Evolutionary conservation across 2,329 filamentous ascomycete genomes (phyloP).

Genomic region (Botryotinia globosa): DNA sequence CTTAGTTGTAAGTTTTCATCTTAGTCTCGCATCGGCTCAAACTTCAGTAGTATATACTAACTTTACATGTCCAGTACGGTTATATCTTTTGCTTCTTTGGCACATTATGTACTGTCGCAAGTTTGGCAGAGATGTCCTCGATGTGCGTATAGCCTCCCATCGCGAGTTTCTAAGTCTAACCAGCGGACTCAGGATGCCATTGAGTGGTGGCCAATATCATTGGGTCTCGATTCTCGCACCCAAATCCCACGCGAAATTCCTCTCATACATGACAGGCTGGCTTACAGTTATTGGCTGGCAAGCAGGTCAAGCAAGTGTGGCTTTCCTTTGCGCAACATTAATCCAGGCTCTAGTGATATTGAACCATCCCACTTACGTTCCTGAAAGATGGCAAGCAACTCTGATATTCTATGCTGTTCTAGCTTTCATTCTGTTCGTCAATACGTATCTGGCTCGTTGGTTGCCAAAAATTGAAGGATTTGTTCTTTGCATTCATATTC

Average conservation of each 20-base stretch:
- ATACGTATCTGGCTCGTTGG: slow-evolving; percentile 41
- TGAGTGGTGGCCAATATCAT: slow-evolving; percentile 56
- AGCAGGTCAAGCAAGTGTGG: slow-evolving; percentile 41
- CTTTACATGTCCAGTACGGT: not conserved
- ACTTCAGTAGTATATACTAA: not conserved
- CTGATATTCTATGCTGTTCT: slow-evolving; percentile 44
- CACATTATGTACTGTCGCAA: slow-evolving; percentile 24
- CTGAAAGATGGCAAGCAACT: slow-evolving; percentile 43
- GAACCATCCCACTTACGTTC: slow-evolving; percentile 40
- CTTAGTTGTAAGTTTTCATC: slow-evolving; percentile 33
- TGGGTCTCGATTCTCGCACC: slow-evolving; percentile 55
- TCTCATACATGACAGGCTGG: slow-evolving; percentile 54
- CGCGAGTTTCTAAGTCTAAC: not conserved
- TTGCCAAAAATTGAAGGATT: slow-evolving; percentile 45
- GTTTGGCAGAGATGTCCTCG: slow-evolving; percentile 31
- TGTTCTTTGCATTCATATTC: slow-evolving; percentile 45
- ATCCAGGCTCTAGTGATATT: slow-evolving; percentile 43
- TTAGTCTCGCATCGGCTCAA: not conserved
- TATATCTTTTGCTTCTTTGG: slow-evolving; percentile 28
- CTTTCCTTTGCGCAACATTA: slow-evolving; percentile 44
- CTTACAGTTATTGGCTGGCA: slow-evolving; percentile 47
- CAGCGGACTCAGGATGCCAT: slow-evolving; percentile 45
- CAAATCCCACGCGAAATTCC: slow-evolving; percentile 46
- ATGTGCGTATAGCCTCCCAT: slow-evolving; percentile 27
- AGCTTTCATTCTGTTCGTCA: slow-evolving; percentile 43